Evolutionary conservation across 2,329 filamentous ascomycete genomes (phyloP), one percentile per base, ranked within the genome.

Genomic region (Aphanoascus verrucosus): DNA sequence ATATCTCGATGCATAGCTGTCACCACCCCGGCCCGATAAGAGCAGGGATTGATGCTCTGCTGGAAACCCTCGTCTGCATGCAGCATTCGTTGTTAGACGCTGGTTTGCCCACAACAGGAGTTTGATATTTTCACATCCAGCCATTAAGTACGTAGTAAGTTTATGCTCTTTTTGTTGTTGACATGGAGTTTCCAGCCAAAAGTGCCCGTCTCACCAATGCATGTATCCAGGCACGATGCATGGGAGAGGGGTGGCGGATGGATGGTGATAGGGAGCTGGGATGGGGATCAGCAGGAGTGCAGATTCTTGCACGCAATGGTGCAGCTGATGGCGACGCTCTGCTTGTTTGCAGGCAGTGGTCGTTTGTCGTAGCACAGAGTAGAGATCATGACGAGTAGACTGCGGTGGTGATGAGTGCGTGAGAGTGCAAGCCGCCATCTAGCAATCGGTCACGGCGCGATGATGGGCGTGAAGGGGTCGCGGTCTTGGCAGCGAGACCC

Each of bases 171-270:
- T 23, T 44, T 28, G 23, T 28, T 7, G 23, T 28, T 28, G 23
- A 28, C n/a, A 35, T 35, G 45, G 34, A n/a, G 15, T 38, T 23
- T 5, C 32, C 46, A 15, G 2, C 17, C 32, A 12, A 38, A 31
- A 35, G 19, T 31, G 31, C 49, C 15, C 44, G 49, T 51, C 49
- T 51, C 49, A 44, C 40, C 43, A 44, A 51, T 51, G 40, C 49
- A 51, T 44, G 48, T 34, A 23, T 42, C 48, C 15, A 43, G 15
- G 48, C 37, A 42, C 45, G 23, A 38, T 48, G 45, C 45, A 48
- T 23, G 17, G 37, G 11, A 19, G 7, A 44, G 42, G 23, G 8
- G 37, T 4, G 15, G 34, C n/a, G 6, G n/a, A 34, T 17, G 38
- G n/a, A 34, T 17, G 32, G 11, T 35, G 20, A 42, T 50, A 50